Evolutionary conservation across 805 yeast species (phyloP), one percentile per base, ranked within the genome.

Genomic region (Cyberlindnera nakhonratchasimensis): DNA sequence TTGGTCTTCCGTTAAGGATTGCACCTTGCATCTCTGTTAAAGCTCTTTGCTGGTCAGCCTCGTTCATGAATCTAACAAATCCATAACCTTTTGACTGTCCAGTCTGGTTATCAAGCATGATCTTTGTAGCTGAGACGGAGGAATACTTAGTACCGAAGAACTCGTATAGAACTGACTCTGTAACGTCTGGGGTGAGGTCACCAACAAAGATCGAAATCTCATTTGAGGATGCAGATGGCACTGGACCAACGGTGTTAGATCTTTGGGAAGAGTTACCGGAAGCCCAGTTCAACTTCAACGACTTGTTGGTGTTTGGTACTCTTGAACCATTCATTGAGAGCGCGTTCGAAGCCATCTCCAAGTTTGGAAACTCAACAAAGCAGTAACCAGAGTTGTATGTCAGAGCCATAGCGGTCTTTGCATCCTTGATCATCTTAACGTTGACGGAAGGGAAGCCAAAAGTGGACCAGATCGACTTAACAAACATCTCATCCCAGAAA

Each of bases 1-100:
- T 82, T 6, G 95, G 83, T 51, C 90, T 71, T 14, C 85, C 83
- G 42, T 83, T 81, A 34, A 88, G 63, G 29, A 77, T 67, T 16
- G 72, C 71, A 4, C 96, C 95, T 63, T 85, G 90, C 95, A 88
- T 86, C 57, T 86, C 95, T 18, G 71, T 57, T 30, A 87, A 61
- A 0, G 96, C 88, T 39, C 79, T 72, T 52, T 79, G 82, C 62
- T 83, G 88, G 29, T 83, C 88, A 10, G 71, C 70, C 46, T 76
- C 80, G 44, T 73, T 72, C 26, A 70, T 56, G 58, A 89, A 88
- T 47, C 86, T 78, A n/a, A 88, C 86, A 67, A 90, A 90, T 2
- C 96, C 97, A 62, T 84, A 89, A 11, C 96, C 96, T 57, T 86
- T 80, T 6, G 91, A 77, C 37, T 72, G 72, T 23, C 82, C 82